phyloP scores from a whole-genome alignment of 2,329 filamentous ascomycete genomes.

The Arachnopeziza araneosa region DNA sequence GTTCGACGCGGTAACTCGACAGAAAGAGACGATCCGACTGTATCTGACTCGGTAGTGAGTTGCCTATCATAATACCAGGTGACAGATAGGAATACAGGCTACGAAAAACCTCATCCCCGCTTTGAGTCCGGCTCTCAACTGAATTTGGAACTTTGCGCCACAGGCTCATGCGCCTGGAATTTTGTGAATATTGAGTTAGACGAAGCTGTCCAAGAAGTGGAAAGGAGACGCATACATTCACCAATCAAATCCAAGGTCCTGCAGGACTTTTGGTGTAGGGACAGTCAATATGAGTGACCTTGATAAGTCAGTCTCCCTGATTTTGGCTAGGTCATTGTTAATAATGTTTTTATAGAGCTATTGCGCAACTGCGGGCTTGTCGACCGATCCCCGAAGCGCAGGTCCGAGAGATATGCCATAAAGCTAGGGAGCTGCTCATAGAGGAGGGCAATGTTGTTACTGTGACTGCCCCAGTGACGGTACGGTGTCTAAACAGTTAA shows the following conservation, averaged over 20 bases:
- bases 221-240: not conserved
- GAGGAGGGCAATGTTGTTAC: conserved; percentile 97
- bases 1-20: not conserved
- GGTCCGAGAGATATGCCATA: conserved; percentile 95
- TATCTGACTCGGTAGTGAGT: not conserved
- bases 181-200: conserved; percentile 1
- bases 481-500: conserved; percentile 34
- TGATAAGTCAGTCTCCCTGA: conserved; percentile 60
- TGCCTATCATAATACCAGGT: not conserved
- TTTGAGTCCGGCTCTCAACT: not conserved
- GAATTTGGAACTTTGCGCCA: conserved; percentile 3
- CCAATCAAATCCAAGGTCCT: not conserved
- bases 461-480: conserved; percentile 89
- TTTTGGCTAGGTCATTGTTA: not conserved
- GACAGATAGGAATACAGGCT: not conserved
- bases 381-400: conserved; percentile 92
- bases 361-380: conserved; percentile 91
- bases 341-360: conserved; percentile 56
- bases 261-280: not conserved
- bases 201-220: not conserved
- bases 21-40: not conserved
- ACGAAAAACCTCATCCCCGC: not conserved
- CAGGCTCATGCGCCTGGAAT: conserved; percentile 18
- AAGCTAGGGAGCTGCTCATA: conserved; percentile 90
- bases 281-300: conserved; percentile 74